phyloP scores from a whole-genome alignment of 1,284 basidiomycete genomes.

The Moesziomyces globuligerus region DNA sequence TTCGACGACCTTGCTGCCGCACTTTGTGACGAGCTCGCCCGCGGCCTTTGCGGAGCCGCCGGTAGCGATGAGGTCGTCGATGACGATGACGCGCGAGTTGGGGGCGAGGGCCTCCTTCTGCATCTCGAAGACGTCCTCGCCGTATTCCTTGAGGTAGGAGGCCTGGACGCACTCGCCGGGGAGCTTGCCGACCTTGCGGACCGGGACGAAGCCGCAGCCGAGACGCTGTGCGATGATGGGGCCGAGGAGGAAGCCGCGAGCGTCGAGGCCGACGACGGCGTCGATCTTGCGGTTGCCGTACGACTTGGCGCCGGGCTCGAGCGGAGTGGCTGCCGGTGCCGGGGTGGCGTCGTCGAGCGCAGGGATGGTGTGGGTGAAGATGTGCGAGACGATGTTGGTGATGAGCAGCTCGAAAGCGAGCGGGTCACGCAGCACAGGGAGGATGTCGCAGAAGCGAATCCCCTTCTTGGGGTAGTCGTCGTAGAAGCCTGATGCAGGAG shows the following conservation, averaged over 20 bases:
- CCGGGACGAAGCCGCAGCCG: slow-evolving; percentile 94
- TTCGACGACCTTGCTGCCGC: slow-evolving; percentile 85
- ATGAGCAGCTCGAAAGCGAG: slow-evolving; percentile 75
- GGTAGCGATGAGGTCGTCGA: slow-evolving; percentile 97
- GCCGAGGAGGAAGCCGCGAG: slow-evolving; percentile 93
- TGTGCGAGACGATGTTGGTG: slow-evolving; percentile 86
- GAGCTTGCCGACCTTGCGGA: slow-evolving; percentile 92
- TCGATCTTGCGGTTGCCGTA: slow-evolving; percentile 74
- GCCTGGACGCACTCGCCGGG: slow-evolving; percentile 84
- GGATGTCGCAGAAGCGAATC: slow-evolving; percentile 65
- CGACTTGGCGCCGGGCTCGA: slow-evolving; percentile 40
- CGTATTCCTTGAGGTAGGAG: slow-evolving; percentile 94
- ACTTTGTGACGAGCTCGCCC: slow-evolving; percentile 84
- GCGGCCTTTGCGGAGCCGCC: slow-evolving; percentile 95
- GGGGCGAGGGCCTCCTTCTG: slow-evolving; percentile 82
- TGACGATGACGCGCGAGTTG: slow-evolving; percentile 85
- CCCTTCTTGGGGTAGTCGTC: slow-evolving; percentile 66
- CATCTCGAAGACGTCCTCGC: slow-evolving; percentile 96
- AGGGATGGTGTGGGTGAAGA: slow-evolving; percentile 79
- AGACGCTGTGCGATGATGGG: slow-evolving; percentile 90
- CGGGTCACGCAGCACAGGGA: slow-evolving; percentile 67
- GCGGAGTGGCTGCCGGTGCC: slow-evolving; percentile 12
- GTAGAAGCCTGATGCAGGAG: slow-evolving; percentile 55
- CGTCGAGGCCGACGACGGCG: slow-evolving; percentile 93
- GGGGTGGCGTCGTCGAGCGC: slow-evolving; percentile 66